Evolutionary conservation across 176 grass and related monocot species (phyloP).

Genomic region (Coix lacrymajobi): DNA sequence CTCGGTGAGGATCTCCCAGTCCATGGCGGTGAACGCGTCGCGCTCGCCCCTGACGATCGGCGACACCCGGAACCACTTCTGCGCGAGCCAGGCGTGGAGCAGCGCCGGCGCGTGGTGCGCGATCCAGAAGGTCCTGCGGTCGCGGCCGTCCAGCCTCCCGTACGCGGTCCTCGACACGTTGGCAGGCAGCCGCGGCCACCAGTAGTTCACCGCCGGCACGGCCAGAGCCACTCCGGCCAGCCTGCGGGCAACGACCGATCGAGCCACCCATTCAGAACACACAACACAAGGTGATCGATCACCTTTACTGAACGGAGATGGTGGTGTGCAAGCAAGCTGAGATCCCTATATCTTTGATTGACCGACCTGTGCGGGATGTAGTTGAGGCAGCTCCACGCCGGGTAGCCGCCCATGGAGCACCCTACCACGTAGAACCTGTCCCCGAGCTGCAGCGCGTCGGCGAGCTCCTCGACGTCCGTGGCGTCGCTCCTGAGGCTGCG

Average conservation of each 20-base stretch:
- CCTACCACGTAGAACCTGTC: slow-evolving; percentile 59
- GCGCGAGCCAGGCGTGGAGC: slow-evolving; percentile 50
- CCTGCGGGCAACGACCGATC: not conserved
- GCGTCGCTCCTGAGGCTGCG: slow-evolving; percentile 53
- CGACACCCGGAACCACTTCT: slow-evolving; percentile 41
- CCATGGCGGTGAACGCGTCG: slow-evolving; percentile 28
- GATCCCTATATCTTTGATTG: not conserved
- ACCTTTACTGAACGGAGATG: not conserved
- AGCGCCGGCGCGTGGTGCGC: slow-evolving; percentile 51
- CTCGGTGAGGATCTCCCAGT: slow-evolving; percentile 36
- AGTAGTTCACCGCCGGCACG: slow-evolving; percentile 70
- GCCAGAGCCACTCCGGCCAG: slow-evolving; percentile 47
- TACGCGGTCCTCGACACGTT: slow-evolving; percentile 28
- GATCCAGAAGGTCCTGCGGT: slow-evolving; percentile 45
- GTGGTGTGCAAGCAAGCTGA: not conserved
- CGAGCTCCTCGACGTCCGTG: slow-evolving; percentile 53
- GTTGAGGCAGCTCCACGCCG: slow-evolving; percentile 62
- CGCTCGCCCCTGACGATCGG: slow-evolving; percentile 10
- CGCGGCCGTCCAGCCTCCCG: slow-evolving; percentile 19
- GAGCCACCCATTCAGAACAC: not conserved
- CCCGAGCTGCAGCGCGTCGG: slow-evolving; percentile 46
- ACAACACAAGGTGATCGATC: not conserved
- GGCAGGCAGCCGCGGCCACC: slow-evolving; percentile 54
- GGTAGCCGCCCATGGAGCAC: slow-evolving; percentile 52
- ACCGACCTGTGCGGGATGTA: slow-evolving; percentile 63